These are phyloP conservation scores for Penicillium coprophilum DNA, from an alignment of 495 filamentous ascomycete species.

Conservation along the genomic window DNA sequence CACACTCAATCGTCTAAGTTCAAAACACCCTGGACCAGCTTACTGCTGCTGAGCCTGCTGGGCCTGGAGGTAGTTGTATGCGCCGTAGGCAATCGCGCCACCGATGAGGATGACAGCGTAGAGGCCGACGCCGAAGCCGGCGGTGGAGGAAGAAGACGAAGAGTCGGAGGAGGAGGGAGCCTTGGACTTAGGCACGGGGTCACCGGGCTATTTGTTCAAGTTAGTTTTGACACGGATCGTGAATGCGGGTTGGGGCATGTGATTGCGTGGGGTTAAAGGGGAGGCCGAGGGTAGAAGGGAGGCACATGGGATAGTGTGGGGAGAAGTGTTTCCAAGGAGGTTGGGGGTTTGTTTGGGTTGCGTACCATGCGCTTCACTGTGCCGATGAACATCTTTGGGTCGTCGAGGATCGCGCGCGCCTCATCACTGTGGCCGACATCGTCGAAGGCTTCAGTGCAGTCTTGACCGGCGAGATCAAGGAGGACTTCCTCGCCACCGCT, in stretches of 20 bases:
- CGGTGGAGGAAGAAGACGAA: slow-evolving; percentile 40
- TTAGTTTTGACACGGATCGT: slow-evolving; percentile 6
- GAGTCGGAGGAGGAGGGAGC: slow-evolving; percentile 49
- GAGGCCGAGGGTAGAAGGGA: slow-evolving; percentile 6
- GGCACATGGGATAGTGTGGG: neutral
- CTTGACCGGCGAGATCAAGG: slow-evolving; percentile 92
- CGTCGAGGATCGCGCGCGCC: slow-evolving; percentile 88
- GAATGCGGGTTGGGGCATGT: slow-evolving; percentile 4
- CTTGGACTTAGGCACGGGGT: slow-evolving; percentile 73
- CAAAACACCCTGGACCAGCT: neutral
- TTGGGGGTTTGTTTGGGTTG: slow-evolving; percentile 3
- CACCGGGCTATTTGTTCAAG: slow-evolving; percentile 63
- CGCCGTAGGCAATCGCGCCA: slow-evolving; percentile 72
- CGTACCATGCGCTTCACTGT: slow-evolving; percentile 82
- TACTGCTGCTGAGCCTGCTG: slow-evolving; percentile 38
- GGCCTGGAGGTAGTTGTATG: slow-evolving; percentile 83
- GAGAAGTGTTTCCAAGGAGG: neutral
- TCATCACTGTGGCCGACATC: slow-evolving; percentile 99
- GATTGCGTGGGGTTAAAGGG: slow-evolving; percentile 1
- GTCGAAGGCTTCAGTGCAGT: slow-evolving; percentile 98
- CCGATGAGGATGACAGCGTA: slow-evolving; percentile 83
- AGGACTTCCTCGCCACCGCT: slow-evolving; percentile 99
- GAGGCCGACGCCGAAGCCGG: slow-evolving; percentile 71
- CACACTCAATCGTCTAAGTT: neutral
- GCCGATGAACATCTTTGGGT: slow-evolving; percentile 67